A percentile compares a stretch with the other conserved stretches of the same genome.
These are phyloP conservation scores for Petrea volubilis DNA, from an alignment of 257 asterid species.

Conservation along the genomic window DNA sequence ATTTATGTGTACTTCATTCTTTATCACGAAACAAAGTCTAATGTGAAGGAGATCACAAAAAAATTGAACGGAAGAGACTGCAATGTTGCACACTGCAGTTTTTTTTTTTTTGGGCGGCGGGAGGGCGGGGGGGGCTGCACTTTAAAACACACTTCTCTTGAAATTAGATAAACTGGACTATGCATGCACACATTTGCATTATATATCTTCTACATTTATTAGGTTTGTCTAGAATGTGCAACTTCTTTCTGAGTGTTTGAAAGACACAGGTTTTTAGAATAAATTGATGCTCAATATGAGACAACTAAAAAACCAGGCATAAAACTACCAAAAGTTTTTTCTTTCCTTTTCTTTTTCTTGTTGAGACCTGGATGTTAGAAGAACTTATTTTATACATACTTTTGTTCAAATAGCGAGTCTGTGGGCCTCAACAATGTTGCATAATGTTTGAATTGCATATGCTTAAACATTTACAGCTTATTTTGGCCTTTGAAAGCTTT, in stretches of 20 bases:
- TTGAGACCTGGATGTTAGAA: not conserved
- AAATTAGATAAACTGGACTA: too few species aligned
- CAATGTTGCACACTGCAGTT: not conserved
- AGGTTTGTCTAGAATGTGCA: not conserved
- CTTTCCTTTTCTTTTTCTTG: not conserved
- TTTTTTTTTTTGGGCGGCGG: not conserved
- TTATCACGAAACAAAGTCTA: constrained; percentile 1
- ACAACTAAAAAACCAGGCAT: not conserved
- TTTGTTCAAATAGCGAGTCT: not conserved
- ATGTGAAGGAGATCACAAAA: not conserved
- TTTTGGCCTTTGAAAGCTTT: not conserved
- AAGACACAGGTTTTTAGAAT: not conserved
- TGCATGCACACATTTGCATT: not conserved
- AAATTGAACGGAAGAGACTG: not conserved
- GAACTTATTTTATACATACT: not conserved
- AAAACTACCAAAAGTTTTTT: not conserved
- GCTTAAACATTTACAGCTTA: not conserved
- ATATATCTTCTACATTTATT: not conserved
- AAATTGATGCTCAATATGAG: not conserved
- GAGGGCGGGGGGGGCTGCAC: too few species aligned
- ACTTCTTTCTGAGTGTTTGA: not conserved
- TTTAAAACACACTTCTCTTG: not conserved
- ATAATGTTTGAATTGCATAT: not conserved
- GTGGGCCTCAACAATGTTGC: not conserved
- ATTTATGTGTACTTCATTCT: not conserved